Evolutionary conservation across 176 grass and related monocot genomes (phyloP), one percentile per base, ranked within the genome.

Genomic region (Oryza australiensis): DNA sequence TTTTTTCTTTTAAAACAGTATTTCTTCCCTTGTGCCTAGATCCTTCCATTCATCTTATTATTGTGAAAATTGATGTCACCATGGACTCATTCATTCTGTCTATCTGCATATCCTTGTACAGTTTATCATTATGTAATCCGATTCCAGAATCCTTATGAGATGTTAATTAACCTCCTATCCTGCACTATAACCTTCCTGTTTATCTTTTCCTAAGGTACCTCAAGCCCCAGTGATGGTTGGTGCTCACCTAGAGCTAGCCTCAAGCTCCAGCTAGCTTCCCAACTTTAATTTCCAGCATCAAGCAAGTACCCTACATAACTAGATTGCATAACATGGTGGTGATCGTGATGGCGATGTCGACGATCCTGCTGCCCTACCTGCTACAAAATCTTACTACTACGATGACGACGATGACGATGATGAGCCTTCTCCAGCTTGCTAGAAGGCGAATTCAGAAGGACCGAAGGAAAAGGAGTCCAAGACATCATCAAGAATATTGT

Each of bases 401-500:
- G 14, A 12, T 5, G n/a, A 23, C 22, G 27, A 57, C 18, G 78
- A 73, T 26, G 80, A 82, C 1, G 1, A 37, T 37, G 35, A 37
- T 26, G 68, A 26, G 23, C 26, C 15, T 30, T 29, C 15, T 59
- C 53, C 53, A 59, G 53, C 53, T 59, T n/a, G 6, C 22, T 59
- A 23, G 7, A 55, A 37, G 1, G 51, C 51, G 51, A 55, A 55
- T 55, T 55, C 14, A 2, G 3, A 14, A 22, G 7, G 16, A 57
- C 28, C 8, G n/a, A 37, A 37, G 35, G 16, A 8, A 63, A 12
- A 12, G 12, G 38, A 22, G 66, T 83, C 80, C 32, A 2, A 40
- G 86, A 24, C 41, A 57, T 78, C 82, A 87, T 87, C 74, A 10
- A 87, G 82, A 37, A 9, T 59, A 59, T n/a, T 23, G 22, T 9